Evolutionary conservation across 1,139 yeast genomes (phyloP).

Genomic region (Chernovozyma aurita): DNA sequence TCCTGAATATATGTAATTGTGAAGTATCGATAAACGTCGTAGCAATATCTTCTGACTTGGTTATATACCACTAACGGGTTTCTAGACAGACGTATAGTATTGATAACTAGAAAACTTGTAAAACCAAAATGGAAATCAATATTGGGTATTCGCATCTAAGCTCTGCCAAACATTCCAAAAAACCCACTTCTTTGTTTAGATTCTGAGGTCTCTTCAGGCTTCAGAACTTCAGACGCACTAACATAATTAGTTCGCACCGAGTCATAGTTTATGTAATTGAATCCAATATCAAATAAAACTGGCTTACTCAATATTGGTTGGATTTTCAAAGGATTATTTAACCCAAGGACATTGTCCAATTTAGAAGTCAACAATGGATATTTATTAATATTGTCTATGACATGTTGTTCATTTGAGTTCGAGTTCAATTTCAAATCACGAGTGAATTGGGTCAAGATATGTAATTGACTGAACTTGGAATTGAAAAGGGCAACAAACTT

Average conservation of each 20-base stretch:
- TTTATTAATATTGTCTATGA: slow-evolving; percentile 49
- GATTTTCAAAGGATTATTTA: slow-evolving; percentile 35
- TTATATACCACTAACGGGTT: too few relatives aligned
- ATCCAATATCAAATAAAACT: slow-evolving; percentile 85
- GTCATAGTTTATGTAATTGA: slow-evolving; percentile 64
- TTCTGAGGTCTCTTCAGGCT: slow-evolving; percentile 11
- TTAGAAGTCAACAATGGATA: slow-evolving; percentile 35
- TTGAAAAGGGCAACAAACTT: slow-evolving; percentile 24
- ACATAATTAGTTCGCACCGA: slow-evolving; percentile 10
- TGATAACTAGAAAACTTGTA: too few relatives aligned
- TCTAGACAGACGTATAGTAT: too few relatives aligned
- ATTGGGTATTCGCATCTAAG: slow-evolving; percentile 1
- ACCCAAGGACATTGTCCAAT: slow-evolving; percentile 43
- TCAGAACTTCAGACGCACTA: slow-evolving; percentile 6
- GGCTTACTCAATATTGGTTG: slow-evolving; percentile 74
- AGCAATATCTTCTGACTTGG: too few relatives aligned
- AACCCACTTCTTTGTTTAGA: slow-evolving; percentile 33
- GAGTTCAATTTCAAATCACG: slow-evolving; percentile 13
- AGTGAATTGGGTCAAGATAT: slow-evolving; percentile 49
- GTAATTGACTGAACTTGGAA: slow-evolving; percentile 34
- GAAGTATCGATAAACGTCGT: too few relatives aligned
- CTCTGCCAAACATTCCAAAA: slow-evolving; percentile 41
- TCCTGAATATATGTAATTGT: too few relatives aligned
- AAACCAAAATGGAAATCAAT: too few relatives aligned
- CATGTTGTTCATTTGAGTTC: slow-evolving; percentile 9